phyloP scores from a whole-genome alignment of 352 stramenopile genomes.

The Phytophthora brassicae region DNA sequence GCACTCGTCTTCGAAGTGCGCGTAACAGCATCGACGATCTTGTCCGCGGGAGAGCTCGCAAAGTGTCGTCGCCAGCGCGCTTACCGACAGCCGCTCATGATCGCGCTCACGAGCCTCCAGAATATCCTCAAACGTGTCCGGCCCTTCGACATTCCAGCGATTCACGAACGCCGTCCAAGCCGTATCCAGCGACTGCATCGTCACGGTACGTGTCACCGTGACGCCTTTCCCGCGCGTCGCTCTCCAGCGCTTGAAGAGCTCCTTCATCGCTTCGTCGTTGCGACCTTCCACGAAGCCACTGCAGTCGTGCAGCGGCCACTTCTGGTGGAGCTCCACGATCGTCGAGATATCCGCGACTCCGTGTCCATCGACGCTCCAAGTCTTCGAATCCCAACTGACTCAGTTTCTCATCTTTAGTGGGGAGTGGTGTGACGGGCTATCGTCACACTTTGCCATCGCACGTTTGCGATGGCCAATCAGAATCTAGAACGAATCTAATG shows the following conservation, averaged over 20 bases:
- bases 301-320: neutral
- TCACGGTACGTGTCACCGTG: too few relatives aligned
- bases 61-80: neutral
- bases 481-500: too few relatives aligned
- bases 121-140: neutral
- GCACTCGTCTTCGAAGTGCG: neutral
- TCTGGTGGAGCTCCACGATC: neutral
- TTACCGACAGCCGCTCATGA: neutral
- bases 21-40: neutral
- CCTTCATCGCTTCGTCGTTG: neutral
- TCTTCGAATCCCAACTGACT: neutral
- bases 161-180: too few relatives aligned
- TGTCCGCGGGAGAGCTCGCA: neutral
- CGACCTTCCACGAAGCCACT: neutral
- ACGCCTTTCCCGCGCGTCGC: neutral
- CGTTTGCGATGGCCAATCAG: neutral
- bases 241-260: neutral
- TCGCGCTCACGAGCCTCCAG: neutral
- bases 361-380: neutral
- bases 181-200: too few relatives aligned
- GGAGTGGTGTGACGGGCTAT: slow-evolving; percentile 5
- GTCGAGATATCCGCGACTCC: neutral
- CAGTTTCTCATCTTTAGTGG: neutral
- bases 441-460: neutral
- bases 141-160: neutral